Conservation (phyloP, 306 rosid species). For the Vigna radiata region DNA sequence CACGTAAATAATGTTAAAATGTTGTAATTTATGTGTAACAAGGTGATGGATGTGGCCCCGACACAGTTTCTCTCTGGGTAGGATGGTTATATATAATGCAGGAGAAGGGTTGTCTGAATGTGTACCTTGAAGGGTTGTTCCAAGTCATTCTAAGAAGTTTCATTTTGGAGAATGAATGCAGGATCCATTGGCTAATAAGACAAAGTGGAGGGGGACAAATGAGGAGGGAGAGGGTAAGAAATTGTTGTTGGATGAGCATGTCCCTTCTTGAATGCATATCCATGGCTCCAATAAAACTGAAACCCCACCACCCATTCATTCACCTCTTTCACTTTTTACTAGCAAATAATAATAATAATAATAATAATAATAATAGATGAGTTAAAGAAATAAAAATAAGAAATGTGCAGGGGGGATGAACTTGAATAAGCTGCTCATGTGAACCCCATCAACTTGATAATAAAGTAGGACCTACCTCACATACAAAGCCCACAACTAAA, state of each 20-base stretch:
- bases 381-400: not conserved
- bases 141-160: slow-evolving; percentile 43
- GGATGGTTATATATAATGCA: too few species aligned
- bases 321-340: too few species aligned
- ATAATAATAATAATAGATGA: not conserved
- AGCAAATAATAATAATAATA: too few species aligned
- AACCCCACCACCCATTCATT: slow-evolving; percentile 76
- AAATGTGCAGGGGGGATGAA: slow-evolving; percentile 88
- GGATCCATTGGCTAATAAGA: slow-evolving; percentile 70
- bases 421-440: slow-evolving; percentile 89
- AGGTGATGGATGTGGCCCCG: too few species aligned
- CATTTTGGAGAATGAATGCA: slow-evolving; percentile 49
- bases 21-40: too few species aligned
- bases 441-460: slow-evolving; percentile 82
- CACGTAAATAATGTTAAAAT: too few species aligned
- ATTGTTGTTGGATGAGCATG: slow-evolving; percentile 62
- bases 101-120: slow-evolving; percentile 46
- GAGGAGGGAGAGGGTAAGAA: too few species aligned
- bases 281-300: slow-evolving; percentile 54
- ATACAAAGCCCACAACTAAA: slow-evolving; percentile 71
- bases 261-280: slow-evolving; percentile 55
- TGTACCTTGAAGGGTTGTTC: slow-evolving; percentile 45
- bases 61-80: too few species aligned
- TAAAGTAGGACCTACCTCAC: slow-evolving; percentile 60
- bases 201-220: too few species aligned